These are phyloP conservation scores for Cynara cardunculus DNA, from an alignment of 129 eudicot genomes.

Conservation along the genomic window DNA sequence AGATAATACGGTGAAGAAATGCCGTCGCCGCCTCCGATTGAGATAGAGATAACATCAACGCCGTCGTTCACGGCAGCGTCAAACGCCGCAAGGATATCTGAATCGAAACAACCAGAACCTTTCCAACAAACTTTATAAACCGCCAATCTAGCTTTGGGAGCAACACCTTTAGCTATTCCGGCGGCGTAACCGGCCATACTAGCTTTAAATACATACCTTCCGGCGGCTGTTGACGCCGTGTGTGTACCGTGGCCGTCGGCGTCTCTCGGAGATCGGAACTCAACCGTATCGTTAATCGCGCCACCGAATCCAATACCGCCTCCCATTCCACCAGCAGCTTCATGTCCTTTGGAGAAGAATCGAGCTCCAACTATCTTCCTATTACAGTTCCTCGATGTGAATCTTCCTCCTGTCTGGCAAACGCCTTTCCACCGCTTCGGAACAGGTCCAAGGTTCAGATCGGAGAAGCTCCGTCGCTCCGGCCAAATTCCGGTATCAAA, in stretches of 20 bases:
- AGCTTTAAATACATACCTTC: constrained; percentile 65
- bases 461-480: constrained; percentile 79
- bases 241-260: constrained; percentile 96
- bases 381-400: constrained; percentile 46
- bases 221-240: constrained; percentile 91
- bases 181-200: constrained; percentile 78
- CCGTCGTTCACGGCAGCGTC: constrained; percentile 83
- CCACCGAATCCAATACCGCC: constrained; percentile 54
- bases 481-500: constrained; percentile 90
- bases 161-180: constrained; percentile 89
- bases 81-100: constrained; percentile 80
- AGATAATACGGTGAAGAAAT: constrained; percentile 82
- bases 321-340: constrained; percentile 56
- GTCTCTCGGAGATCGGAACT: constrained; percentile 70
- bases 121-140: constrained; percentile 89
- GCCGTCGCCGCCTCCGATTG: constrained; percentile 92
- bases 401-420: constrained; percentile 53
- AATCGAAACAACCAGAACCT: constrained; percentile 73
- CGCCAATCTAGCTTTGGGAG: constrained; percentile 81
- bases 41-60: constrained; percentile 80
- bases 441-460: constrained; percentile 69
- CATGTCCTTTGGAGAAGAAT: constrained; percentile 71
- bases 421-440: constrained; percentile 70
- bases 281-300: constrained; percentile 56
- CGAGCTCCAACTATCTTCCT: constrained; percentile 68